Evolutionary conservation across 306 rosid species (phyloP), one percentile per base, ranked within the genome.

Genomic region (Coriaria nepalensis): DNA sequence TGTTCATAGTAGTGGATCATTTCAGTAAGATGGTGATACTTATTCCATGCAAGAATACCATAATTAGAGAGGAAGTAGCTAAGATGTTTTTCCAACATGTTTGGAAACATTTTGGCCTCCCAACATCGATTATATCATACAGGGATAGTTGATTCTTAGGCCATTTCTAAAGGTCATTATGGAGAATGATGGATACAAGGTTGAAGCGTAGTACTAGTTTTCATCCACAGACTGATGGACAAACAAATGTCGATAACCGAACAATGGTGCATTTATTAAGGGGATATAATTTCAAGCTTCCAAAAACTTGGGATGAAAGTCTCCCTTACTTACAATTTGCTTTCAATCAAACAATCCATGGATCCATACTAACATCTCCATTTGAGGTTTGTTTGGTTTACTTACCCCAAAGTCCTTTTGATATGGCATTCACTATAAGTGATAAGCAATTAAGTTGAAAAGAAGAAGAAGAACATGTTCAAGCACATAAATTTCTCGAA

Each of bases 381-480:
- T 49, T 49, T 2, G 15, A 49, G 14, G 39, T 10, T 8, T 33
- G 53, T 33, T 33, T 49, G 11, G 44, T 33, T 7, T 51, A 11
- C 4, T 51, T 51, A 37, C 44, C 56, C 2, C 58, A 29, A 20
- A 53, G 58, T 6, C 20, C 37, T 10, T 53, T 53, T 15, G 39
- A 53, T 7, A 7, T 53, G 14, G 39, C 10, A 29, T 53, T 53
- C 9, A 10, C 40, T 33, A 33, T 5, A 6, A 53, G 10, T 40
- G 37, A 53, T 5, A 6, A 9, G 9, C 38, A 9, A 9, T 13
- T 50, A 36, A 6, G 12, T 36, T n/a, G 13, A 6, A 50, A 50
- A 5, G 33, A 37, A n/a, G 33, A 37, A n/a, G 43, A 46, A 46
- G 50, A 46, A 12, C 33, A 46, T 46, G 10, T 46, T 46, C 13